Percentiles rank a stretch among this genome's conserved stretches.
phyloP scores from a whole-genome alignment of 129 eudicot species.

The Escallonia herrerae region DNA sequence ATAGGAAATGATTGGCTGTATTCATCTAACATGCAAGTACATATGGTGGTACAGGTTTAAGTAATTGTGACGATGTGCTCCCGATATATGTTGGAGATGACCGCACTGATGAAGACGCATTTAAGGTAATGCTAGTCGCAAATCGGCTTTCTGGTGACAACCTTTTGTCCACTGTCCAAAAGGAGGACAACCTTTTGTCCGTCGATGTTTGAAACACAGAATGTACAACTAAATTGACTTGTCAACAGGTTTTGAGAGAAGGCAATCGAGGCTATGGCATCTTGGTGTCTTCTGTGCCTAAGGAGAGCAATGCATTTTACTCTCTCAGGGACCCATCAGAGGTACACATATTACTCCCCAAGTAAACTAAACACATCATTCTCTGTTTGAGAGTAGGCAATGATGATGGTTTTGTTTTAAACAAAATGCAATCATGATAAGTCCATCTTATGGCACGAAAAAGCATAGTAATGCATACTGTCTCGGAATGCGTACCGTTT shows the following conservation, averaged over 20 bases:
- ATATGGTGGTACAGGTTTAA: constrained; percentile 37
- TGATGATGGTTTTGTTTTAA: neutral
- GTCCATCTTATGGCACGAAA: too few species aligned
- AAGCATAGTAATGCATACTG: too few species aligned
- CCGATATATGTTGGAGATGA: constrained; percentile 95
- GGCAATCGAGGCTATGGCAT: constrained; percentile 67
- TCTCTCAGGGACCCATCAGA: constrained; percentile 90
- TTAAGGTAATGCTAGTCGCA: constrained; percentile 48
- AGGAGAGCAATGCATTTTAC: constrained; percentile 74
- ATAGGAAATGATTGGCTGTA: too few species aligned
- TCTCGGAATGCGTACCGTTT: too few species aligned
- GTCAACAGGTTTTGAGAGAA: constrained; percentile 64
- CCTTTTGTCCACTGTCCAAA: too few species aligned
- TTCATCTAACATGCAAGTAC: neutral
- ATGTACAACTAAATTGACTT: neutral
- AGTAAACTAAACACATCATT: neutral
- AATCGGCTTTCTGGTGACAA: too few species aligned
- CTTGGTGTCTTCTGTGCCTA: constrained; percentile 75
- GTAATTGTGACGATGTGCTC: constrained; percentile 67
- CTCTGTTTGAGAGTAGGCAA: neutral
- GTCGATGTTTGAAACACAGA: neutral
- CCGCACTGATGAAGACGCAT: constrained; percentile 95
- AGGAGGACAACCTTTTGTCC: neutral
- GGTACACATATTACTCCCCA: constrained; percentile 27
- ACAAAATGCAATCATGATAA: too few species aligned